These are phyloP conservation scores for Digitaria exilis DNA, from an alignment of 202 grass and related monocot genomes.

Conservation along the genomic window DNA sequence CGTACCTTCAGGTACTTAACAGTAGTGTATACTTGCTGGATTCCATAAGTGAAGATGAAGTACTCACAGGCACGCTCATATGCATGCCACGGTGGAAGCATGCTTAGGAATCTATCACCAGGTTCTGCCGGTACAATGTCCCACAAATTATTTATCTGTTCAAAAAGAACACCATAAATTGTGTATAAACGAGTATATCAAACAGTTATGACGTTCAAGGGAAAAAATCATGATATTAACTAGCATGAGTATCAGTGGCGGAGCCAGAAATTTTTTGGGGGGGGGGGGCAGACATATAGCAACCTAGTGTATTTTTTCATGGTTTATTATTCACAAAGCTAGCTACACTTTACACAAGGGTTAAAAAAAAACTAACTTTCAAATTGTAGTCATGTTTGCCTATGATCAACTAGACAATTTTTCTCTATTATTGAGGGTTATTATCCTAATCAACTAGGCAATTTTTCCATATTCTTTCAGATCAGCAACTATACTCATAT, in stretches of 20 bases:
- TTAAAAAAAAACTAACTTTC: no score
- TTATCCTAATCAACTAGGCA: no score
- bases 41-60: conserved; percentile 78
- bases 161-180: conserved; percentile 27
- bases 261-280: no score
- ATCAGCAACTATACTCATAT: no score
- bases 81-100: conserved; percentile 96
- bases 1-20: conserved; percentile 81
- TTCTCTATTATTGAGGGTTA: no score
- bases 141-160: conserved; percentile 89
- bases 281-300: no score
- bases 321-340: no score
- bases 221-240: conserved; percentile 1
- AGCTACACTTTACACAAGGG: no score
- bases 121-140: conserved; percentile 70
- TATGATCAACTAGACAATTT: no score
- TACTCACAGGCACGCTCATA: conserved; percentile 90
- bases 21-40: conserved; percentile 91
- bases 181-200: conserved; percentile 1
- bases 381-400: no score
- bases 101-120: conserved; percentile 91
- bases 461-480: no score
- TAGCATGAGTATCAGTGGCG: neutral
- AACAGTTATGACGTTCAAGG: conserved; percentile 17
- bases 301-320: no score